Evolutionary conservation across 441 rosid genomes (phyloP).

Genomic region (Flueggea neowawraea): DNA sequence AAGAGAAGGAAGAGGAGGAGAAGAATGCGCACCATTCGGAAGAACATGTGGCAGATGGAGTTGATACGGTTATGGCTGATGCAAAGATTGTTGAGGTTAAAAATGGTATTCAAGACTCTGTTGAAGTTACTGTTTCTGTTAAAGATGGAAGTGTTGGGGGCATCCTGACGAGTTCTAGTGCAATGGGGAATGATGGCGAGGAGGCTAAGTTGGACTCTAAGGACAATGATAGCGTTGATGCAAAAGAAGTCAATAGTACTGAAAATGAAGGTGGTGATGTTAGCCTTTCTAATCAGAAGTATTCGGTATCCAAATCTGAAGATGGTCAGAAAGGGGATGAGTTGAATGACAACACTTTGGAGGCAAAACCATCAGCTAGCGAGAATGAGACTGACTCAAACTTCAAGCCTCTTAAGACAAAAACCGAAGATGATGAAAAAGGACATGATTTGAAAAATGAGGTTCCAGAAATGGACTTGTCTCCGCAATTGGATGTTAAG

Average conservation of each 20-base stretch:
- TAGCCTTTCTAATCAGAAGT: not conserved
- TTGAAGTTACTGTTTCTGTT: not conserved
- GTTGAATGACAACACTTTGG: not conserved
- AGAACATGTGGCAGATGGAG: no score
- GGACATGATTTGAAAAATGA: slow-evolving; percentile 20
- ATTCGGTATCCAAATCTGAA: not conserved
- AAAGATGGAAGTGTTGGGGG: not conserved
- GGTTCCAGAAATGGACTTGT: slow-evolving; percentile 6
- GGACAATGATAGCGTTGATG: slow-evolving; percentile 2
- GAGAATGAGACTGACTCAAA: not conserved
- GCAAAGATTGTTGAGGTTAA: not conserved
- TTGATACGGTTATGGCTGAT: not conserved
- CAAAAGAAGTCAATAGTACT: not conserved
- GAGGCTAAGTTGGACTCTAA: not conserved
- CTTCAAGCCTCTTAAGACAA: not conserved
- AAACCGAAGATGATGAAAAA: slow-evolving; percentile 15
- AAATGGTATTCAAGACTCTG: not conserved
- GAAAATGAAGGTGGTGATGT: not conserved
- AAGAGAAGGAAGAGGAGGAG: no score
- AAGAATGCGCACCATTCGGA: no score
- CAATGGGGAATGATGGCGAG: not conserved
- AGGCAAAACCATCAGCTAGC: slow-evolving; percentile 2
- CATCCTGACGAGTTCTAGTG: not conserved
- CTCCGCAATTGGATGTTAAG: slow-evolving; percentile 13
- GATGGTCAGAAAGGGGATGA: not conserved